These are phyloP conservation scores for Sugiyamaella japonica DNA, from an alignment of 1,139 yeast genomes.

Conservation along the genomic window DNA sequence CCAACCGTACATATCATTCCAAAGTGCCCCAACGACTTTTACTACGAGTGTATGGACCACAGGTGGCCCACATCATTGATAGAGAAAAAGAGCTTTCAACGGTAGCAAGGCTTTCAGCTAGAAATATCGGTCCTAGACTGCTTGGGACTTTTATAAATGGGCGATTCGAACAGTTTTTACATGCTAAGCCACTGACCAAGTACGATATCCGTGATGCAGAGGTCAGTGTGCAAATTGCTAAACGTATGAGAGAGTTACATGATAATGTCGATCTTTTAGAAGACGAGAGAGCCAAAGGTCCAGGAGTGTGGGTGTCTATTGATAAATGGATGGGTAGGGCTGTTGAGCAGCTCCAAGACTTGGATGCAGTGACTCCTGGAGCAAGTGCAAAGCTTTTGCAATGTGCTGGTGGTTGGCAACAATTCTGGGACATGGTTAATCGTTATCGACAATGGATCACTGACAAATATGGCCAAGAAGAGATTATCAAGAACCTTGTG, in stretches of 20 bases:
- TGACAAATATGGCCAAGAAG: constrained; percentile 49
- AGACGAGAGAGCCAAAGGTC: constrained; percentile 54
- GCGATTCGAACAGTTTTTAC: constrained; percentile 85
- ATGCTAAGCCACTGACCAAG: constrained; percentile 72
- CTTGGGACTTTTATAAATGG: constrained; percentile 91
- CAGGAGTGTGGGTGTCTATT: constrained; percentile 69
- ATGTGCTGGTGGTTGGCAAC: constrained; percentile 46
- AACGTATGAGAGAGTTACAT: constrained; percentile 95
- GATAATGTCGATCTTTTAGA: constrained; percentile 66
- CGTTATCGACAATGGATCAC: constrained; percentile 65
- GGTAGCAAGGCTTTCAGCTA: constrained; percentile 68
- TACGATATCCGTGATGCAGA: constrained; percentile 72
- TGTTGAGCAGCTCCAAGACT: constrained; percentile 44
- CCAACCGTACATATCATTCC: constrained; percentile 34
- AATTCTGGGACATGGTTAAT: constrained; percentile 50
- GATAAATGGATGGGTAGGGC: constrained; percentile 69
- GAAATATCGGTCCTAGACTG: constrained; percentile 83
- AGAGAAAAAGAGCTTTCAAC: constrained; percentile 75
- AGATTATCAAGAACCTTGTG: constrained; percentile 53
- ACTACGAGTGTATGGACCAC: constrained; percentile 86
- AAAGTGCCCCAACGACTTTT: constrained; percentile 52
- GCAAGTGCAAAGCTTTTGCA: constrained; percentile 35
- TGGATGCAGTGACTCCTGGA: constrained; percentile 30
- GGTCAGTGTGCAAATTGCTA: constrained; percentile 80
- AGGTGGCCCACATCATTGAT: constrained; percentile 83